These are phyloP conservation scores for Coniferiporia sulphurascens DNA, from an alignment of 1,284 basidiomycete genomes.

Conservation along the genomic window DNA sequence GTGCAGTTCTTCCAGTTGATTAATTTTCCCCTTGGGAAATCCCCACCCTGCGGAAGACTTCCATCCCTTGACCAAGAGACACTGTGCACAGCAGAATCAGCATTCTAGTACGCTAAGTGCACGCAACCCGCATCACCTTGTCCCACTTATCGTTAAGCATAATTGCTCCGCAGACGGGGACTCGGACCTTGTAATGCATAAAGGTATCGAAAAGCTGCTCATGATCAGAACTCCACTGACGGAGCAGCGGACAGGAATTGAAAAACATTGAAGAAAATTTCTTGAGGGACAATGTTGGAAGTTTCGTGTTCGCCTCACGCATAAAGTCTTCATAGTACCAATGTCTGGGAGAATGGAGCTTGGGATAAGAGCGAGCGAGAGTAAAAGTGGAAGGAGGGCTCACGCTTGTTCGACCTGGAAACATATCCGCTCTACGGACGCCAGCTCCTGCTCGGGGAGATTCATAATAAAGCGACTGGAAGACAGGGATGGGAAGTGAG, in stretches of 20 bases:
- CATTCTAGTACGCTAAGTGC: neutral
- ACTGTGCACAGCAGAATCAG: constrained; percentile 40
- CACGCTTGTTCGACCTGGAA: constrained; percentile 99
- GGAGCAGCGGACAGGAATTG: constrained; percentile 73
- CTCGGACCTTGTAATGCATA: constrained; percentile 94
- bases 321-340: constrained; percentile 99
- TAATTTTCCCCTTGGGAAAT: constrained; percentile 99
- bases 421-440: constrained; percentile 89
- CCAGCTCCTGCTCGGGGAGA: constrained; percentile 90
- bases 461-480: constrained; percentile 93
- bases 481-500: constrained; percentile 15
- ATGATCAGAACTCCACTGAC: constrained; percentile 75
- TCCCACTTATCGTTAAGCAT: constrained; percentile 90
- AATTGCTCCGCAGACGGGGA: constrained; percentile 98
- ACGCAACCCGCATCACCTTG: constrained; percentile 56
- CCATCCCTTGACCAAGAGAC: constrained; percentile 95
- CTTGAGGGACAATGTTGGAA: constrained; percentile 87
- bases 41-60: constrained; percentile 96
- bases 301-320: constrained; percentile 81
- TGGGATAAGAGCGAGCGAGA: constrained; percentile 13
- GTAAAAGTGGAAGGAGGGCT: constrained; percentile 30
- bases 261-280: constrained; percentile 95
- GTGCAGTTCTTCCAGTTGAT: constrained; percentile 81
- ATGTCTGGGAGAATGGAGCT: constrained; percentile 53
- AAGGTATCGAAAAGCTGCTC: constrained; percentile 79